Base-by-base conservation (phyloP, 176 grass and related monocot genomes). In the Bromus sterilis region DNA sequence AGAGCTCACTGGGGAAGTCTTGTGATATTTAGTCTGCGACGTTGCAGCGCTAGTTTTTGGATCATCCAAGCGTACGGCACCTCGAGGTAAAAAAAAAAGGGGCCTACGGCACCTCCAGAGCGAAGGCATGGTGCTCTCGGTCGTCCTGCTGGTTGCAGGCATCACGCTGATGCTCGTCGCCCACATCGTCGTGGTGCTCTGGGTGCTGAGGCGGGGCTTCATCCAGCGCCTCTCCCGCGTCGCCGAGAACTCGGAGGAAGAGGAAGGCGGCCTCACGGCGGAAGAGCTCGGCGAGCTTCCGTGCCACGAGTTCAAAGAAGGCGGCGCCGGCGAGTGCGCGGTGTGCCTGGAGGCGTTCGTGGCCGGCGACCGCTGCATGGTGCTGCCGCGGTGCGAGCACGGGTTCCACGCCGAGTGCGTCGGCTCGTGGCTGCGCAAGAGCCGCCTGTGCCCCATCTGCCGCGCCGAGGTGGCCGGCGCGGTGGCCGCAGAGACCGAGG, bases 321-420 rank as follows among this genome's bases (percentile, higher is more conserved):
- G 29, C 15, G 30, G 29, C 29, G 31, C 61, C 61, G 61, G 29
- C 61, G 61, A 64, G 29, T 64, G 61, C 30, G 6, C 30, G 30
- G 61, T 64, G 61, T 64, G 30, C 30, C 30, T 64, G 30, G 61
- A 64, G 61, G 61, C 61, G 16, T 64, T 64, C 61, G 15, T 9
- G 30, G 16, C 30, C 16, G 61, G 61, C 29, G 61, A 64, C 15
- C 61, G 30, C 3, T 64, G 61, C 61, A 64, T 16, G 61, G 29
- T 32, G 61, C 61, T 64, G 7, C 61, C 61, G 61, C 14, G 61
- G 61, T 95, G 90, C 85, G 61, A 79, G 28, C 90, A 95, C 68
- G 71, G 82, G 15, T 95, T 95, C 79, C 93, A 95, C 62, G 82
- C 78, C 33, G 43, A 83, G 48, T 95, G 93, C 20, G 84, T 95